Evolutionary conservation across 1,284 basidiomycete genomes (phyloP), one percentile per base, ranked within the genome.

Genomic region (Trichosporon faecale): DNA sequence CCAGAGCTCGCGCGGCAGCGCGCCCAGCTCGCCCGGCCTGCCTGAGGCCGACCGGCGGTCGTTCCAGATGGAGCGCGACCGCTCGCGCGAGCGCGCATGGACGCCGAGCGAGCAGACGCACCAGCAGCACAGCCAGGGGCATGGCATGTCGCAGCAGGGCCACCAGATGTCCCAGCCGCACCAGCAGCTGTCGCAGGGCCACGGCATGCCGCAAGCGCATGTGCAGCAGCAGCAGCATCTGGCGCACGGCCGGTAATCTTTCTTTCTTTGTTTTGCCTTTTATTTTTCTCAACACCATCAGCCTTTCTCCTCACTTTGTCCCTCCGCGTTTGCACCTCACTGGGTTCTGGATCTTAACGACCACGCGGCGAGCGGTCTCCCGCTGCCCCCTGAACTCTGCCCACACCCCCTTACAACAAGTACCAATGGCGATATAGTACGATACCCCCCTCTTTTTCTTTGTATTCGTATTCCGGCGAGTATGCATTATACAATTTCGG

Each of bases 1-100:
- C 74, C 82, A 73, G 78, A 85, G 77, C 73, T 86, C 69, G 55
- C 78, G 73, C 8, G 80, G 79, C 31, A 49, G 68, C 12, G 49
- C 69, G 49, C 66, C 66, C 23, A 31, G 27, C 27, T 63, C 55
- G 72, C 75, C 29, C 73, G 71, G 57, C 18, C 27, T 61, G 16
- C 29, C 57, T 0, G 70, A 71, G 37, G 21, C 49, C 8, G 78
- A 74, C 21, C 74, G 78, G 29, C 68, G 76, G 35, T 73, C 71
- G 37, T 72, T 80, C 64, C 72, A 76, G 63, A 76, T 81, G 76
- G 80, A 82, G 64, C 72, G 78, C 23, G 81, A 80, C 63, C 70
- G 78, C 57, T 75, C 73, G 33, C 73, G 78, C 31, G 81, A 81
- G 29, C 70, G 80, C 57, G 72, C 73, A 8, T 76, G 79, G 79